Base-by-base conservation (phyloP, 1,139 yeast species). In the Meyerozyma carpophila region DNA sequence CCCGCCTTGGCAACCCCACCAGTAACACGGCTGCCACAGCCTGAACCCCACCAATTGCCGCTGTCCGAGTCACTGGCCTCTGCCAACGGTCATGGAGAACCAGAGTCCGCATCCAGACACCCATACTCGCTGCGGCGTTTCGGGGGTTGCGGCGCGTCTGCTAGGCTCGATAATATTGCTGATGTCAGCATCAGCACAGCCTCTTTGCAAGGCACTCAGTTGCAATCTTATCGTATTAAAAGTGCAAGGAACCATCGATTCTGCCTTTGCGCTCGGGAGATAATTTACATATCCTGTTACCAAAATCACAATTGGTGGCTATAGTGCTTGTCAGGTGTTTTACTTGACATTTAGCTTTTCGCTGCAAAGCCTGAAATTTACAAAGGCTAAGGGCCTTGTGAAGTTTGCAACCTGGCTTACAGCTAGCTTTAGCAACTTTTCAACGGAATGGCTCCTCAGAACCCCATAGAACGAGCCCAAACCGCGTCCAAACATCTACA, bases 381-480 rank as follows among this genome's bases (percentile, higher is more conserved):
- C 24, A 21, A 21, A 21, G 24, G 24, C 24, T 21, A 3, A 21
- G 24, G 24, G 24, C 24, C 24, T 3, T 21, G 24, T 8, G 24
- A 21, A 5, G 24, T 21, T 21, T 21, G 24, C 24, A 21, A 21
- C 24, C 24, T 5, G 24, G 24, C 24, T 21, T 21, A 21, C 4
- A 21, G 24, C 8, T 21, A 5, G 24, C 24, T 21, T 21, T 21
- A 6, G 24, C 24, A 21, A 21, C 24, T 8, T 27, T n/a, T 5
- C 2, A 27, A 3, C 29, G 7, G 29, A 5, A 47, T 47, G 50
- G 47, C 50, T 16, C 50, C 48, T 11, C 45, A 42, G 11, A 46
- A 48, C 16, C 44, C 47, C 7, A 39, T 41, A 20, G 47, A 44
- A 21, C 29, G 42, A 42, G 48, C 42, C 21, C 44, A 21, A 21